Evolutionary conservation across 2,329 filamentous ascomycete genomes (phyloP), one percentile per base, ranked within the genome.

Genomic region (Coniella vitis): DNA sequence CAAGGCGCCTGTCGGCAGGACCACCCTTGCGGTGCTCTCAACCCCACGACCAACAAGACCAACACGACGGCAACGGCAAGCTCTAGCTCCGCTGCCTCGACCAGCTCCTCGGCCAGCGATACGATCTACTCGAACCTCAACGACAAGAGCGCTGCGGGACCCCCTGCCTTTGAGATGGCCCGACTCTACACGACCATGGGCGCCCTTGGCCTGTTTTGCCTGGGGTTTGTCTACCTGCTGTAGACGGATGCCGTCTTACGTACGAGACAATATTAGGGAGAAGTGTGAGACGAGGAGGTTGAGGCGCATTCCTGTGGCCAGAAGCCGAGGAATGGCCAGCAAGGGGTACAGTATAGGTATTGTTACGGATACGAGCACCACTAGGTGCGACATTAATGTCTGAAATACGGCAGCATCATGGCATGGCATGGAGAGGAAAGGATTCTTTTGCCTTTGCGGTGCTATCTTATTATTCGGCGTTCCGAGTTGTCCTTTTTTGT

Each of bases 21-120:
- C 54, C 71, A 89, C 68, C 85, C 82, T 3, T 91, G 87, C 64
- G 86, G 87, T 63, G 86, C 86, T 34, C 73, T 73, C 58, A 69
- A 77, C 61, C 86, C 87, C 13, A 76, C 66, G 37, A 72, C 71
- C 48, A 66, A 71, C 63, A 89, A 87, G 66, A 58, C 63, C 4
- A 78, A 77, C 7, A 66, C 72, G 7, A 68, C 70, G 16, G 65
- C 72, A 14, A 66, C 68, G 9, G 62, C 72, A 14, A 67, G 70
- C 20, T 62, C 64, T 46, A 65, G 59, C 19, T 48, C 55, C 13
- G 47, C 58, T 40, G 45, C 57, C 37, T 60, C 63, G 17, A 58
- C 63, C 20, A 56, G 61, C 5, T 62, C 63, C 5, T 62, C 63
- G 29, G 62, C 64, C 17, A 55, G 55, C 39, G 65, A 63, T 47